phyloP scores from a whole-genome alignment of 768 basidiomycete species.

The Termitomyces sp. region DNA sequence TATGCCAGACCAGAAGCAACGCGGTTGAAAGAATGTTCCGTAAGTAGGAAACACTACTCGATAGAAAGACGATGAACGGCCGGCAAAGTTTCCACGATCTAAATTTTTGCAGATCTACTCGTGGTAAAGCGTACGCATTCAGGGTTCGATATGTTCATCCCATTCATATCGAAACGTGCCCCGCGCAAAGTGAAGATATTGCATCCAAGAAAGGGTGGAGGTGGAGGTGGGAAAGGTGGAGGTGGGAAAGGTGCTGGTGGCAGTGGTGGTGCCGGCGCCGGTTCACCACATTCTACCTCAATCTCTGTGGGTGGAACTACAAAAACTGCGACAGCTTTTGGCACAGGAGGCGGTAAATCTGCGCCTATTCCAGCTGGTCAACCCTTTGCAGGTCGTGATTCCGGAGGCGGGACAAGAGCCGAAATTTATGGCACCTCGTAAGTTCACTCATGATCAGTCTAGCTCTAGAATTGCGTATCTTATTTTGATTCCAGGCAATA shows the following conservation, averaged over 20 bases:
- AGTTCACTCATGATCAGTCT: conserved; percentile 15
- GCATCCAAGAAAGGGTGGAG: conserved; percentile 26
- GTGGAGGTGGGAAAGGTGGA: not conserved
- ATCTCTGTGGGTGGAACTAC: conserved; percentile 8
- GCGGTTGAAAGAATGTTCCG: too few species aligned
- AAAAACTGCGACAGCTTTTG: conserved; percentile 13
- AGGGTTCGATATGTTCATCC: conserved; percentile 24
- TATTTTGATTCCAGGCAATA: conserved; percentile 32
- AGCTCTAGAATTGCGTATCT: not conserved
- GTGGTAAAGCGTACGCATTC: too few species aligned
- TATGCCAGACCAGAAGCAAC: too few species aligned
- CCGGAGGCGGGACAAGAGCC: conserved; percentile 42
- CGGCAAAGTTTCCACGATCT: too few species aligned
- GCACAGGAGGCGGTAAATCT: conserved; percentile 21
- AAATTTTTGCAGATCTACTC: too few species aligned
- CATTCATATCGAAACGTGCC: conserved; percentile 19
- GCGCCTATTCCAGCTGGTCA: conserved; percentile 33
- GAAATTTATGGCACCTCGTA: conserved; percentile 38
- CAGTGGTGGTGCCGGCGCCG: not conserved
- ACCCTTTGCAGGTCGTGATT: conserved; percentile 33
- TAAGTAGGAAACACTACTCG: too few species aligned
- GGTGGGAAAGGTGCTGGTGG: too few species aligned
- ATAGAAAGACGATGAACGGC: too few species aligned
- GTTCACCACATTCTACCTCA: conserved; percentile 8
- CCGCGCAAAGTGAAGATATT: conserved; percentile 4